Percentiles rank a stretch among this genome's conserved stretches.
Evolutionary conservation across 2,329 filamentous ascomycete species (phyloP).

Genomic region (Immersiporthe knoxdaviesiana): DNA sequence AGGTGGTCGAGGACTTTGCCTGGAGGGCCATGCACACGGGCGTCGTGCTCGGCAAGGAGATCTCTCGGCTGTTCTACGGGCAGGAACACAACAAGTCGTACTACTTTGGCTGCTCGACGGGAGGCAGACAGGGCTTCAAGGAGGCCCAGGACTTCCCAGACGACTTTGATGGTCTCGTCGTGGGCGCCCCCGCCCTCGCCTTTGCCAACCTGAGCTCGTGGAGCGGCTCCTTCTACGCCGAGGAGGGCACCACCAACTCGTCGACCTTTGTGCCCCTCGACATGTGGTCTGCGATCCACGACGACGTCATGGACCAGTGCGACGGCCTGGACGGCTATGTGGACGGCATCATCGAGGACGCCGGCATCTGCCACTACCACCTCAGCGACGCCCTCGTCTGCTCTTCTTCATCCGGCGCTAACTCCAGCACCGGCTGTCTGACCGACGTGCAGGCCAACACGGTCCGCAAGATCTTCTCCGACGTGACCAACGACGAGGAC

Average conservation of each 20-base stretch:
- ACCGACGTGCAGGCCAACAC: constrained; percentile 38
- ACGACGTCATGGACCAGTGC: constrained; percentile 53
- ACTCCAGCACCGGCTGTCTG: constrained; percentile 37
- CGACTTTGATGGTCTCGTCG: constrained; percentile 60
- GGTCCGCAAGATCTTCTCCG: constrained; percentile 23
- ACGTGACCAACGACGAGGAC: constrained; percentile 37
- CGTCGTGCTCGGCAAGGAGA: constrained; percentile 49
- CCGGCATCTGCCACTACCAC: constrained; percentile 45
- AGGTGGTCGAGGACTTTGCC: constrained; percentile 43
- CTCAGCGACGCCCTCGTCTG: constrained; percentile 42
- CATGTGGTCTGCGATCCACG: constrained; percentile 49
- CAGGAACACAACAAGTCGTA: constrained; percentile 50
- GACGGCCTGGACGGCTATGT: constrained; percentile 52
- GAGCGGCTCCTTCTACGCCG: constrained; percentile 52
- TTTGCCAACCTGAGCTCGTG: constrained; percentile 49
- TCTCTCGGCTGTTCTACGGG: constrained; percentile 53
- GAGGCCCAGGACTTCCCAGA: constrained; percentile 55
- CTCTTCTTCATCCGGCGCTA: neutral
- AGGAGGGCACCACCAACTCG: constrained; percentile 47
- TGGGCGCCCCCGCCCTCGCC: constrained; percentile 56
- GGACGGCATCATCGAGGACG: constrained; percentile 54
- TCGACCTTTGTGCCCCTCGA: constrained; percentile 31
- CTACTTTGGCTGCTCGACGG: constrained; percentile 61
- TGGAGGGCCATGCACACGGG: constrained; percentile 51
- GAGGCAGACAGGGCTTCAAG: constrained; percentile 60